phyloP scores from a whole-genome alignment of 1,284 basidiomycete species.

The Puccinia triticina region DNA sequence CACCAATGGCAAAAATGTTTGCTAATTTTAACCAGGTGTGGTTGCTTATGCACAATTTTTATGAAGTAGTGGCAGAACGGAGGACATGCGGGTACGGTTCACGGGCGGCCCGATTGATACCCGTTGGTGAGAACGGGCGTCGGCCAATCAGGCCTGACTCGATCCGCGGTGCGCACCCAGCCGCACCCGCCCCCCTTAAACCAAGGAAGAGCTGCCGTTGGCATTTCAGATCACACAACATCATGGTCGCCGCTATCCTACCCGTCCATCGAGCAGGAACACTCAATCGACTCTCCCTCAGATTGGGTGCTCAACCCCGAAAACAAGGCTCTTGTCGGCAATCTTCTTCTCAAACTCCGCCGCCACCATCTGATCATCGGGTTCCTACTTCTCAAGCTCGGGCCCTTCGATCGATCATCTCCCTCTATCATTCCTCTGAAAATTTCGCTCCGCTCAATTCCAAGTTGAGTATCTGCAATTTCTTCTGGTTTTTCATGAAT shows the following conservation, averaged over 20 bases:
- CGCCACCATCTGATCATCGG: background rate
- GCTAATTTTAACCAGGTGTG: too few relatives aligned
- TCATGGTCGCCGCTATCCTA: background rate
- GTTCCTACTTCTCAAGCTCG: conserved; percentile 12
- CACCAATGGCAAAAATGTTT: too few relatives aligned
- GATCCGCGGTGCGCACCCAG: too few relatives aligned
- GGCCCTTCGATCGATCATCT: conserved; percentile 41
- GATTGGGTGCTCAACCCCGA: background rate
- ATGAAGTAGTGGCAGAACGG: too few relatives aligned
- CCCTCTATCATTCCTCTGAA: conserved; percentile 42
- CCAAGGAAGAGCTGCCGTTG: too few relatives aligned
- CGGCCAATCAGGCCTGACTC: too few relatives aligned
- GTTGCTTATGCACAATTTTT: too few relatives aligned
- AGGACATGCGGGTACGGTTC: too few relatives aligned
- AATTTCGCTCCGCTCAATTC: conserved; percentile 40
- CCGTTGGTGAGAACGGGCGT: too few relatives aligned
- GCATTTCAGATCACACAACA: too few relatives aligned
- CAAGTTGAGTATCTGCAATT: conserved; percentile 24
- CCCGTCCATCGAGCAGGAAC: background rate
- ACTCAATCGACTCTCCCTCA: background rate
- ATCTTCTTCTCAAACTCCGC: background rate
- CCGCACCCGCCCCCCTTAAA: too few relatives aligned
- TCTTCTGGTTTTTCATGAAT: background rate
- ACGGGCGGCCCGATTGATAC: too few relatives aligned
- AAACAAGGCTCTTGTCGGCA: background rate